phyloP scores from a whole-genome alignment of 2,329 filamentous ascomycete species.

The Parascedosporium putredinis region DNA sequence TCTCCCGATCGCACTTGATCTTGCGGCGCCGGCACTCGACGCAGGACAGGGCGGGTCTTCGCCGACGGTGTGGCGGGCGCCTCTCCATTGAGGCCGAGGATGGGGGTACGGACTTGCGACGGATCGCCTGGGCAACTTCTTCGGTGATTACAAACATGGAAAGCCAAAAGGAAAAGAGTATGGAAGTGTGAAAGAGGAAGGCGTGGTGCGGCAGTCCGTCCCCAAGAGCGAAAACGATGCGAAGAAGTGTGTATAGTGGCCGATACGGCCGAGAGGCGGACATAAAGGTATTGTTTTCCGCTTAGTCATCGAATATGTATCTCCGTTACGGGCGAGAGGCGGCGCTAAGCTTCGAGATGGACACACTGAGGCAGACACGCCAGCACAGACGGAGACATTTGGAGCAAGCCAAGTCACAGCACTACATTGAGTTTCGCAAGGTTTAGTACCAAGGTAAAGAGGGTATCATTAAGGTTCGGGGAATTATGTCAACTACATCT shows the following conservation, averaged over 20 bases:
- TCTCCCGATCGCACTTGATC: conserved; percentile 32
- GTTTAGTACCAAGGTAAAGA: no score
- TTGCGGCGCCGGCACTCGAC: conserved; percentile 32
- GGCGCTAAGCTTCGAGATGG: neutral
- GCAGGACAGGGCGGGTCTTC: conserved; percentile 28
- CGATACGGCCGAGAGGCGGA: conserved; percentile 15
- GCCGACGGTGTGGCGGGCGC: conserved; percentile 17
- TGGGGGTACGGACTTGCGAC: neutral
- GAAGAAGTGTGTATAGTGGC: no score
- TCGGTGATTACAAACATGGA: neutral
- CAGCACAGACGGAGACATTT: no score
- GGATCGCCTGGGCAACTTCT: neutral
- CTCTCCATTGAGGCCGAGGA: neutral
- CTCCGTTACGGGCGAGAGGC: neutral
- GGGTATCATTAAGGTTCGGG: no score
- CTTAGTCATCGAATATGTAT: neutral
- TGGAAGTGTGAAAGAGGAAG: conserved; percentile 30
- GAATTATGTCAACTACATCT: no score
- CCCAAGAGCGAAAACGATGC: no score
- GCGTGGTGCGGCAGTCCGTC: no score
- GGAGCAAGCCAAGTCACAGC: no score
- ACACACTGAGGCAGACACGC: no score
- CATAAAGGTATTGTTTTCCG: neutral
- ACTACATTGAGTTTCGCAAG: no score
- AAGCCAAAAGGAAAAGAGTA: conserved; percentile 33